phyloP scores from a whole-genome alignment of 2,329 filamentous ascomycete species.

The Exophiala bonariae region DNA sequence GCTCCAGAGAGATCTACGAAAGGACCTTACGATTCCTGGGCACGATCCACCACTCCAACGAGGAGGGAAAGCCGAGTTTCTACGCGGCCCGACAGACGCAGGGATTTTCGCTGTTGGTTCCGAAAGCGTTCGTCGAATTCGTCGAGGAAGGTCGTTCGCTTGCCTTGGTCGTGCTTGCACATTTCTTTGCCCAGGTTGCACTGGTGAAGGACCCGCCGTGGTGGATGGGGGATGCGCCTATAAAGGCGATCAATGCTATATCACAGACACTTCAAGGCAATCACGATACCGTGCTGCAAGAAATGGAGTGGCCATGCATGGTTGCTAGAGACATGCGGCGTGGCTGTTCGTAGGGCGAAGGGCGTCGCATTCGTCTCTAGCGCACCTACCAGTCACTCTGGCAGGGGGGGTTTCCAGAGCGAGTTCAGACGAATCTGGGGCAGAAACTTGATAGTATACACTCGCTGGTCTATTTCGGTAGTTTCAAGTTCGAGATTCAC shows the following conservation, averaged over 20 bases:
- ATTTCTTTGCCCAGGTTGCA: conserved; percentile 30
- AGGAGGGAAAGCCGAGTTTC: conserved; percentile 27
- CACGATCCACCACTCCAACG: conserved; percentile 28
- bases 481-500: too few species aligned
- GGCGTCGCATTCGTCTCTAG: too few species aligned
- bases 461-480: too few species aligned
- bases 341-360: too few species aligned
- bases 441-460: too few species aligned
- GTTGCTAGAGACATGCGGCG: background rate
- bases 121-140: conserved; percentile 31
- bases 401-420: too few species aligned
- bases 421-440: too few species aligned
- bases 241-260: background rate
- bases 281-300: background rate
- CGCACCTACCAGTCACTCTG: too few species aligned
- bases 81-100: conserved; percentile 32
- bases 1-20: conserved; percentile 30
- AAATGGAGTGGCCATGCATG: conserved; percentile 2
- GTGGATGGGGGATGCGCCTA: background rate
- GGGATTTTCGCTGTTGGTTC: conserved; percentile 34
- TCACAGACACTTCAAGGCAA: background rate
- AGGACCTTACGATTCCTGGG: conserved; percentile 31
- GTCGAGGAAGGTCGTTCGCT: conserved; percentile 30
- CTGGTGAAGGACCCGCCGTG: background rate
- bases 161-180: conserved; percentile 34